Evolutionary conservation across 2,329 filamentous ascomycete genomes (phyloP), one percentile per base, ranked within the genome.

Genomic region (Chaetothyriales sp.): DNA sequence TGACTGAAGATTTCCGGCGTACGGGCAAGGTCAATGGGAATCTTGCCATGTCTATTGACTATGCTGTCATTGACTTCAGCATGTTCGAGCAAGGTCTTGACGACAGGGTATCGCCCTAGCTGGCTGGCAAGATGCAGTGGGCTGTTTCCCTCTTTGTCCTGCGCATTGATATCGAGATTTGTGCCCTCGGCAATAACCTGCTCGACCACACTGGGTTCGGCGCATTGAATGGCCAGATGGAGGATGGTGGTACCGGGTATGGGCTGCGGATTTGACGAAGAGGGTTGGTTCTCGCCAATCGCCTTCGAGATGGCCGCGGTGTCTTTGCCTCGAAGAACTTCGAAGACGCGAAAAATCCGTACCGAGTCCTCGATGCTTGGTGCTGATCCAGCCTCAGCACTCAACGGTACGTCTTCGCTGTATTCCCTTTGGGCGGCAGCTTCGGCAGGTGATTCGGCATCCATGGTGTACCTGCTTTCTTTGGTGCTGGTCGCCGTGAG

Each of bases 1-100:
- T 90, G 83, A 69, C 97, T 89, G 71, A 94, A 97, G 52, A 97
- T 95, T 18, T 97, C 90, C 1, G 92, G 88, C 22, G 83, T 95
- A 43, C 89, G 82, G 4, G 92, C 88, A 44, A 95, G 74, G 63
- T 98, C 92, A 49, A 97, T 78, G 4, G 92, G 83, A 3, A 89
- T 78, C 63, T 89, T 88, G 50, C 88, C 89, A 52, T 86, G 82
- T 63, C 83, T 82, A 69, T 98, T 98, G 51, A 83, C 74, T 47
- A 94, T 74, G 5, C 89, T 83, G 65, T 98, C 92, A 64, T 95
- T 95, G 69, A 97, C 86, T 46, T 78, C 81, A 45, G 82, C 79
- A 60, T 88, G 84, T 49, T 89, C 86, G 22, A 98, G 76, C 49
- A 98, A 74, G 54, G 95, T 77, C 56, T 84, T 83, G 51, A 98